Evolutionary conservation across 805 yeast species (phyloP).

Genomic region (Kodamaea kaohsiungensis): DNA sequence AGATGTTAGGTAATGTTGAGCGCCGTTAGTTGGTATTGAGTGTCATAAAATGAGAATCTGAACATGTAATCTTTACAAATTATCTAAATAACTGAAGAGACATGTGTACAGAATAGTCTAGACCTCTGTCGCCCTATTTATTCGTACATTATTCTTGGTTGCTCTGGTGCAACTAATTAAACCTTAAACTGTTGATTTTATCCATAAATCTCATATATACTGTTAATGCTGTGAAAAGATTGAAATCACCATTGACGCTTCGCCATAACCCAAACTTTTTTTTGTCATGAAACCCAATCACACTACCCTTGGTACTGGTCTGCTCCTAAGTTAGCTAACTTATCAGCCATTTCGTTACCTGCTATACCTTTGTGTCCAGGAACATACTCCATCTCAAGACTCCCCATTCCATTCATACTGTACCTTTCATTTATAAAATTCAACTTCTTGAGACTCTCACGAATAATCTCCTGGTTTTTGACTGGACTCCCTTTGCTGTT

Average conservation of each 20-base stretch:
- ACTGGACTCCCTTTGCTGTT: constrained; percentile 47
- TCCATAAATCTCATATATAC: too few relatives aligned
- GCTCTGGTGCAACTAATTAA: too few relatives aligned
- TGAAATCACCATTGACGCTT: too few relatives aligned
- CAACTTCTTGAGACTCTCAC: constrained; percentile 25
- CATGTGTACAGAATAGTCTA: background rate
- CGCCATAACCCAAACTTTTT: too few relatives aligned
- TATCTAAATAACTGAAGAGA: background rate
- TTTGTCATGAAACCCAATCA: too few relatives aligned
- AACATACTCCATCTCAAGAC: constrained; percentile 58
- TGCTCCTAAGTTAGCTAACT: constrained; percentile 53
- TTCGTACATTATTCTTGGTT: too few relatives aligned
- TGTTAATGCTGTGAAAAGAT: too few relatives aligned
- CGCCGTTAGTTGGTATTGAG: background rate
- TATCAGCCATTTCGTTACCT: constrained; percentile 81
- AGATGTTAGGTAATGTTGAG: background rate
- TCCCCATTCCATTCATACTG: constrained; percentile 29
- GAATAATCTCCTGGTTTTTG: constrained; percentile 53
- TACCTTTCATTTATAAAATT: constrained; percentile 40
- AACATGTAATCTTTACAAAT: background rate
- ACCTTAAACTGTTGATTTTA: too few relatives aligned
- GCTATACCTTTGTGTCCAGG: constrained; percentile 66
- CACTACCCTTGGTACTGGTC: background rate
- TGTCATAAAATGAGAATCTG: background rate
- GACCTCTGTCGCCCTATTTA: background rate